Evolutionary conservation across 129 eudicot species (phyloP), one percentile per base, ranked within the genome.

Genomic region (Logfia minima): DNA sequence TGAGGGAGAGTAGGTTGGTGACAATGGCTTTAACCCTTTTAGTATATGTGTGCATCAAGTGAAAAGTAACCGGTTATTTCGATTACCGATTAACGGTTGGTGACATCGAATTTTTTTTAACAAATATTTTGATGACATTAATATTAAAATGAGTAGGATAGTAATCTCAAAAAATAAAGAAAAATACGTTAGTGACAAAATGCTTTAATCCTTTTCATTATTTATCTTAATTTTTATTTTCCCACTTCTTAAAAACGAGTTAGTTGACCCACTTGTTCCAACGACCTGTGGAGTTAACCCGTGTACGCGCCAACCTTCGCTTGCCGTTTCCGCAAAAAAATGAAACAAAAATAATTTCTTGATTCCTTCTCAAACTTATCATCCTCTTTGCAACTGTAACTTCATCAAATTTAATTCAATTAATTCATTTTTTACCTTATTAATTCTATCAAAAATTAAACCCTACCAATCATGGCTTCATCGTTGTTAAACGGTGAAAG

Each of bases 401-500:
- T 48, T 2, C 55, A 48, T 48, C 55, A 48, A 48, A 48, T 48
- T 14, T 5, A 48, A 48, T 48, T 48, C 18, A 48, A 39, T 39
- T 39, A 8, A 39, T 53, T 4, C n/a, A 18, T 53, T 53, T 26
- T 24, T 53, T 0, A 5, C 1, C 37, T 34, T 34, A 34, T 4
- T 34, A 34, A 34, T 34, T 31, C 34, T 3, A 31, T 31, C 4
- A 31, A 58, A 19, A 39, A 28, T 58, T 41, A 31, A 35, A 31
- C 72, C 55, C n/a, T 14, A 52, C 13, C 78, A 45, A 48, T 66
- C 82, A 83, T 88, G 92, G 88, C 90, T 86, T 78, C 82, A 60
- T 84, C 86, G 68, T 28, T 88, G 79, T 82, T 93, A 51, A 93
- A 81, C 90, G 97, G 97, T 85, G 98, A 93, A 88, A 86, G 98